Evolutionary conservation across 352 stramenopile genomes (phyloP).

Genomic region (Elongisporangium anandrum): DNA sequence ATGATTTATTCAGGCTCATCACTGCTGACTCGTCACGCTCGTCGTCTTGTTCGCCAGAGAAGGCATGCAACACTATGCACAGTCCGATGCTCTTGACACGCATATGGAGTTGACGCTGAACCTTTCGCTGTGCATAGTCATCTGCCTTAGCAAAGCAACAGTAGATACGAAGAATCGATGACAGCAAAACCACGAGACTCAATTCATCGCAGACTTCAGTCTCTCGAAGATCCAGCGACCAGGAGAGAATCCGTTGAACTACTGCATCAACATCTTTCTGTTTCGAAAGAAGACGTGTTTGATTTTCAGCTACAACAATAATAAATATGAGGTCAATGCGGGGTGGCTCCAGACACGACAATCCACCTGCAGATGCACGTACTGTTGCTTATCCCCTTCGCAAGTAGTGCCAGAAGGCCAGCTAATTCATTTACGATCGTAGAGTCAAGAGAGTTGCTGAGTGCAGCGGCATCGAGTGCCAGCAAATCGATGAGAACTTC

Average conservation of each 20-base stretch:
- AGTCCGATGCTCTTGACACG: not conserved
- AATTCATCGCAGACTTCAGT: not conserved
- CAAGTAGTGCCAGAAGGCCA: not conserved
- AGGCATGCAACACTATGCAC: not conserved
- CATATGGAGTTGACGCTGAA: not conserved
- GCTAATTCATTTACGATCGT: not conserved
- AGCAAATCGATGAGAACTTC: not conserved
- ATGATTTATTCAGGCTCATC: not conserved
- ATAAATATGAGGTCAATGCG: not conserved
- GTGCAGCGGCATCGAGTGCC: not conserved
- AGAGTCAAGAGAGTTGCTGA: not conserved
- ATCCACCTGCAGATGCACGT: not conserved
- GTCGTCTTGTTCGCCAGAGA: not conserved
- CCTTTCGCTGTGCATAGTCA: not conserved
- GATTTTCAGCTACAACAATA: not conserved
- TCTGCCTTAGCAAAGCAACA: not conserved
- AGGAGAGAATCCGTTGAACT: not conserved
- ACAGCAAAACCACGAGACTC: not conserved
- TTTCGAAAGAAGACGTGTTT: not conserved
- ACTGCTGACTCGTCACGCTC: not conserved
- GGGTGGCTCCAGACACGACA: not conserved
- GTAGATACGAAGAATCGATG: not conserved
- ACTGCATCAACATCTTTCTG: not conserved
- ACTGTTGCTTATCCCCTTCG: not conserved
- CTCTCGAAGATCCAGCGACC: not conserved